Base-by-base conservation (phyloP, 495 filamentous ascomycete species). In the Wilcoxina mikolae region DNA sequence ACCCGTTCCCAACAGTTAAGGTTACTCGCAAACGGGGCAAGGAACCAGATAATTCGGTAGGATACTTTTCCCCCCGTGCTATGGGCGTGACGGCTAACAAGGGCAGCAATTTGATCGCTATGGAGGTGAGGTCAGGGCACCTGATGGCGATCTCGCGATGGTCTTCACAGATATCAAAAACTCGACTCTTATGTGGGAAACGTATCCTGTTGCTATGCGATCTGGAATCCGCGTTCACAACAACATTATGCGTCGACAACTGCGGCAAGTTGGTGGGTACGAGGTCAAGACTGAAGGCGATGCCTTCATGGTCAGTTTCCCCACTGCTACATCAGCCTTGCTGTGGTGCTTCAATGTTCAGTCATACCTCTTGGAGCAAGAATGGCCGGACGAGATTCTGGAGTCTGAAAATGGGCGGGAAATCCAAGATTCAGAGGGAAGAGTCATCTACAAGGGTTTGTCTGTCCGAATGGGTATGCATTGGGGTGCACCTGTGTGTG, bases 81-180 rank as follows among this genome's bases (percentile, higher is more conserved):
- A 27, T 26, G 15, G 20, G 2, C 24, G 26, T 28, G 15, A 27
- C 29, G 11, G 24, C 47, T 50, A 24, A 50, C 47, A 27, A 15
- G 12, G n/a, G 47, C 9, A 27, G 26, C 15, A 50, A 31, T 22
- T 53, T 45, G 60, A 51, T 39, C 78, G 93, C 23, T 83, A 96
- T 42, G 85, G 93, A 55, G 77, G 79, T 33, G 87, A 91, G 67
- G 86, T 96, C 27, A 84, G 87, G 59, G 85, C 91, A 23, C 91
- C 91, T 1, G 83, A 78, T 3, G 90, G 91, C 15, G 83, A 94
- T 55, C 75, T 95, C 57, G 83, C 85, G 38, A 86, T 99, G 61
- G 86, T 95, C 41, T 99, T 99, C 67, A 99, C 91, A 0, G 91
- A 99, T 72, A 99, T 99, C 76, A 99, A 99, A 69, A 94, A 88